phyloP scores from a whole-genome alignment of 257 asterid genomes.

The Ilex aquifolium region DNA sequence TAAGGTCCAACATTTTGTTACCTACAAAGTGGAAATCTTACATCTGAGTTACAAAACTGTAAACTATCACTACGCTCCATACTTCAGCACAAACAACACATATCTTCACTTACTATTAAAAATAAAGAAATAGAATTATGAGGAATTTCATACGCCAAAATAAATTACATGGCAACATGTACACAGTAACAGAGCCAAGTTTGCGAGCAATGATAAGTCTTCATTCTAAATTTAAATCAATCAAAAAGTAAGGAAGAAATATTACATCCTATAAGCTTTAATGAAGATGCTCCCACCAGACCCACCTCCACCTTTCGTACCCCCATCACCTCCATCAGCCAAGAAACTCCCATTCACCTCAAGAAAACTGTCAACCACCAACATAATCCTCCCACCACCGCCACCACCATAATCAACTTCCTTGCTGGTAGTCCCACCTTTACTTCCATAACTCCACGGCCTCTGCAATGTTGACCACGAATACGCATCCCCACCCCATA shows the following conservation, averaged over 20 bases:
- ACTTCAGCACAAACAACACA: too few species aligned
- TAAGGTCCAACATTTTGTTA: too few species aligned
- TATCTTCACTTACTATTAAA: too few species aligned
- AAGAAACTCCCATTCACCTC: conserved; percentile 84
- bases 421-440: conserved; percentile 78
- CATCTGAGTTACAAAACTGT: too few species aligned
- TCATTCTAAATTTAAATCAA: too few species aligned
- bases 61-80: too few species aligned
- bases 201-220: too few species aligned
- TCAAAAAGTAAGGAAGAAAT: not conserved
- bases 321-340: conserved; percentile 94
- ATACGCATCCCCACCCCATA: conserved; percentile 98
- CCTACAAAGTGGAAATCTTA: too few species aligned
- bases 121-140: too few species aligned
- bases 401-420: conserved; percentile 93
- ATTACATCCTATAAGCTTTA: conserved; percentile 75
- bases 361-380: conserved; percentile 39
- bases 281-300: conserved; percentile 96
- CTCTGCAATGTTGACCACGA: conserved; percentile 68
- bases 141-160: too few species aligned
- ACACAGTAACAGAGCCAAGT: too few species aligned
- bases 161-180: too few species aligned
- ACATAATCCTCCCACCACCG: conserved; percentile 84
- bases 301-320: conserved; percentile 90
- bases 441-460: conserved; percentile 91